Base-by-base conservation (phyloP, 352 stramenopile genomes). In the Globisporangium barbulae region DNA sequence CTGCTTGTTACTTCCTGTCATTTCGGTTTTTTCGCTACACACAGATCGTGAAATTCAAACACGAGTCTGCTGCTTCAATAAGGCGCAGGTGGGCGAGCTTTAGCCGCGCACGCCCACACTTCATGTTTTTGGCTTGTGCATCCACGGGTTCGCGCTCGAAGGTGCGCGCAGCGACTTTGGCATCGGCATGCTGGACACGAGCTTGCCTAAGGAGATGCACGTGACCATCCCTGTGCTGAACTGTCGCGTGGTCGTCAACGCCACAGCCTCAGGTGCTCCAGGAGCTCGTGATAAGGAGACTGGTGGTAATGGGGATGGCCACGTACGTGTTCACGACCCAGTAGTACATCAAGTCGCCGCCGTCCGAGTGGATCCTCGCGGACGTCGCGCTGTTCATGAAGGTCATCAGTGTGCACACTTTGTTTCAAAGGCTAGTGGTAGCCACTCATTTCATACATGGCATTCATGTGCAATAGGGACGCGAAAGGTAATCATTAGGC, bases 161-260 rank as follows among this genome's bases (percentile, higher is more conserved):
- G 93, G 93, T 12, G 93, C 92, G 28, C 81, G 88, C 13, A 98
- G 89, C 89, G 88, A 97, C 61, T 58, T 94, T 2, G 70, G 77
- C 17, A 88, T 81, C 59, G 83, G 87, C 21, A 84, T 91, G 35
- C 76, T 98, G 30, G 89, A 96, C 53, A 71, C 65, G 33, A 93
- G 85, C 54, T 47, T 81, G 35, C 89, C 93, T 0, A 93, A 96
- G 75, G 92, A 98, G 66, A 95, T 98, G 78, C 92, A 94, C 72
- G 91, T 90, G 28, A 17, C 62, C 1, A 97, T 98, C 91, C 93
- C 93, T 6, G 91, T 98, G 25, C 91, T 98, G 53, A 97, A 95
- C 58, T 93, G 78, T 58, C 85, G 91, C 25, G 90, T 89, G 3
- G 72, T 92, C 12, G 71, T 92, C 6, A 61, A 73, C 2, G 65